These are phyloP conservation scores for Tulasnella sp. DNA, from an alignment of 768 basidiomycete genomes.

Conservation along the genomic window DNA sequence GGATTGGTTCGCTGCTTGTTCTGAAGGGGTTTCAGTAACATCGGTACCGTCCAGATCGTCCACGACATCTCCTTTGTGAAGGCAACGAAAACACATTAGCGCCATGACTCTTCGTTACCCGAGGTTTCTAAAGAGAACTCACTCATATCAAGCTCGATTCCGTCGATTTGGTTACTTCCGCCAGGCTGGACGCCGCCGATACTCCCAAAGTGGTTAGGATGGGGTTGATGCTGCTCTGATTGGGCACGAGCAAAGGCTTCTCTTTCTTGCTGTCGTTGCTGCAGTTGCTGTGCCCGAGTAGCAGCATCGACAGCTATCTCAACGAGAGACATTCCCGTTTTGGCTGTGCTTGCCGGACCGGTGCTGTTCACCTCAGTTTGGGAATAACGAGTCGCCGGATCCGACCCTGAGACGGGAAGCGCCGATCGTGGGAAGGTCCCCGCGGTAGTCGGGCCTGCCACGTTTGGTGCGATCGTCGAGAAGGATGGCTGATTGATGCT, in stretches of 20 bases:
- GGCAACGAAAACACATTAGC: neutral
- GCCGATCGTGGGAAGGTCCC: constrained; percentile 2
- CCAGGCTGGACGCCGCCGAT: neutral
- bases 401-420: neutral
- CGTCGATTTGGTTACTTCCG: neutral
- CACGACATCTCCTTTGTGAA: neutral
- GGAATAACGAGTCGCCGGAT: constrained; percentile 4
- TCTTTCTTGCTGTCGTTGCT: constrained; percentile 10
- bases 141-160: constrained; percentile 7
- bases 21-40: neutral
- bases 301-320: constrained; percentile 26
- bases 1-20: neutral
- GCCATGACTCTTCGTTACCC: neutral
- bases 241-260: constrained; percentile 19
- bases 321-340: constrained; percentile 22
- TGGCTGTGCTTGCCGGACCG: neutral
- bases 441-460: neutral
- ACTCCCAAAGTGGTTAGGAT: constrained; percentile 2
- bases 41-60: constrained; percentile 11
- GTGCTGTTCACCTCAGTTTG: constrained; percentile 10
- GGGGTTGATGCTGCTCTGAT: constrained; percentile 2
- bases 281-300: constrained; percentile 21
- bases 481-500: neutral
- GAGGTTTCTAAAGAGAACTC: neutral
- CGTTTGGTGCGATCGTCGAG: constrained; percentile 1